Evolutionary conservation across 1,284 basidiomycete genomes (phyloP).

Genomic region (Apiotrichum sp.): DNA sequence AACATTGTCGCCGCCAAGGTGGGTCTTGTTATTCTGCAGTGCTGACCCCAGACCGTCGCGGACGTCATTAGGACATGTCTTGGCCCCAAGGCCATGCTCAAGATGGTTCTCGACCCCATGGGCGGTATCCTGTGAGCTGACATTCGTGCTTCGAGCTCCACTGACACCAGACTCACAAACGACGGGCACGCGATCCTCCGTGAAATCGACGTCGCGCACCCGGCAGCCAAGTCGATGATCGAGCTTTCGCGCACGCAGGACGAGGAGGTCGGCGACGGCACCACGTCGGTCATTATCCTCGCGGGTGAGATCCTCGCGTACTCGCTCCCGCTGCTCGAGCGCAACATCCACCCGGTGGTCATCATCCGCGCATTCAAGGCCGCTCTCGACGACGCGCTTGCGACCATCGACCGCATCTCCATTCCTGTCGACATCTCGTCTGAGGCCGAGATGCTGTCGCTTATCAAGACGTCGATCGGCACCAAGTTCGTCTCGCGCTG

Average conservation of each 20-base stretch:
- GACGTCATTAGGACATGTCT: constrained; percentile 98
- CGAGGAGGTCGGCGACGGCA: constrained; percentile 97
- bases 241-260: constrained; percentile 94
- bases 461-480: constrained; percentile 99
- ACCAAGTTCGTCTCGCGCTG: constrained; percentile 96
- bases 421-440: constrained; percentile 81
- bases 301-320: constrained; percentile 34
- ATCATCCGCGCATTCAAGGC: constrained; percentile 98
- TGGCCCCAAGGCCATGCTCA: constrained; percentile 96
- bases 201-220: constrained; percentile 97
- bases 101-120: constrained; percentile 99
- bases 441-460: constrained; percentile 86
- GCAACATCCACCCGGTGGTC: constrained; percentile 96
- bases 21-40: constrained; percentile 26
- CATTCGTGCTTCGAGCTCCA: too few relatives aligned
- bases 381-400: constrained; percentile 82
- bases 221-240: constrained; percentile 99
- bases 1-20: constrained; percentile 98
- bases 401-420: constrained; percentile 69
- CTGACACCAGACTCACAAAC: constrained; percentile 72
- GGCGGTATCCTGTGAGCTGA: constrained; percentile 83
- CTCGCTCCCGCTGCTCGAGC: constrained; percentile 64
- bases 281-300: constrained; percentile 89
- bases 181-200: constrained; percentile 96
- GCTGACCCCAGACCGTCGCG: constrained; percentile 71